These are phyloP conservation scores for Salix brachista DNA, from an alignment of 345 rosid species.

Conservation along the genomic window DNA sequence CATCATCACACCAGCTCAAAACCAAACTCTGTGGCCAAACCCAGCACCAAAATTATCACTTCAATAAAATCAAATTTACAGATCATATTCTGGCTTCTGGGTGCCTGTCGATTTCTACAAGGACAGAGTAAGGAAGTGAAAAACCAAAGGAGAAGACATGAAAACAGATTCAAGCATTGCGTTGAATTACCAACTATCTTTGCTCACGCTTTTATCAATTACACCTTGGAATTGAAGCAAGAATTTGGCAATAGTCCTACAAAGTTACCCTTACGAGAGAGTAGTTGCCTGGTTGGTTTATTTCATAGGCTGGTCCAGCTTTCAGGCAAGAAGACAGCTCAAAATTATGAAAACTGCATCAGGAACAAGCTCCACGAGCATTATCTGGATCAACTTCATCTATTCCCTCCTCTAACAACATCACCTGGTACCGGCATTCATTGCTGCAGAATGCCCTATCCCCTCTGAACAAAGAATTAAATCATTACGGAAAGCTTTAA, in stretches of 20 bases:
- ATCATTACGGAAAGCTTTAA: neutral
- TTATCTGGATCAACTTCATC: conserved; percentile 24
- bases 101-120: neutral
- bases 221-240: neutral
- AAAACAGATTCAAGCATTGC: neutral
- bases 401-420: conserved; percentile 47
- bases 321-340: neutral
- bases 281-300: neutral
- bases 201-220: neutral
- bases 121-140: neutral
- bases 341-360: neutral
- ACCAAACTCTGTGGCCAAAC: conserved; percentile 17
- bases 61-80: conserved; percentile 19
- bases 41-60: conserved; percentile 19
- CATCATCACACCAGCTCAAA: conserved; percentile 16
- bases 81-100: neutral
- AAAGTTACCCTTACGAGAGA: neutral
- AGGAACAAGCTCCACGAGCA: conserved; percentile 19
- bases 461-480: conserved; percentile 43
- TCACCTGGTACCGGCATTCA: conserved; percentile 74
- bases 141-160: neutral
- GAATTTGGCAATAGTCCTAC: neutral
- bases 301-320: conserved; percentile 1
- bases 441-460: conserved; percentile 90
- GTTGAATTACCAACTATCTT: neutral